phyloP scores from a whole-genome alignment of 2,329 filamentous ascomycete species.

The Phaeosphaeriaceae sp. region DNA sequence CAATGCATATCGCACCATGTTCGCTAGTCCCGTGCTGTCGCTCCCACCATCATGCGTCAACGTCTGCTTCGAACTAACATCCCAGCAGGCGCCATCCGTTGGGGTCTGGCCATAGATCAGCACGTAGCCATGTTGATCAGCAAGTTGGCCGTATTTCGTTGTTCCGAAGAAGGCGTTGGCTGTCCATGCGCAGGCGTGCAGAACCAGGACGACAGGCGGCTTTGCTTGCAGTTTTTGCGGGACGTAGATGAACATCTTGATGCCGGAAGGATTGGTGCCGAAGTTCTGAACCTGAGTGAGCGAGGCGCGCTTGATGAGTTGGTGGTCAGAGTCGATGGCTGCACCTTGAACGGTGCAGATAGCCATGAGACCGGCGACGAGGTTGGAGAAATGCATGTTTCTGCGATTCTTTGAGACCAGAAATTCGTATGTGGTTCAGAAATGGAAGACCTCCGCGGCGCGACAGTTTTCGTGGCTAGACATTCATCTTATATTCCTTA shows the following conservation, averaged over 20 bases:
- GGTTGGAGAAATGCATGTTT: neutral
- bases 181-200: constrained; percentile 2
- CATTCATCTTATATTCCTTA: neutral
- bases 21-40: constrained; percentile 2
- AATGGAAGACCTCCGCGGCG: neutral
- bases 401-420: too few species aligned
- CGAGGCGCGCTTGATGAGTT: constrained; percentile 2
- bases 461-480: too few species aligned
- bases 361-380: neutral
- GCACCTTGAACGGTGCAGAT: neutral
- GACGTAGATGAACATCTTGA: constrained; percentile 5
- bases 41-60: constrained; percentile 1
- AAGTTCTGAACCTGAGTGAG: constrained; percentile 1
- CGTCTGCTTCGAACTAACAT: constrained; percentile 1
- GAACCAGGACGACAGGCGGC: constrained; percentile 1
- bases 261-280: neutral
- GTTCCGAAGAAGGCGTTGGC: neutral
- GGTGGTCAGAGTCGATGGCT: neutral
- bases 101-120: constrained; percentile 3
- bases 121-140: constrained; percentile 2
- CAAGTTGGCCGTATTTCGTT: constrained; percentile 3
- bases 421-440: too few species aligned
- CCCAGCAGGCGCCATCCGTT: constrained; percentile 2
- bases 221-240: constrained; percentile 3
- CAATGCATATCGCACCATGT: constrained; percentile 2